Conservation (phyloP, 495 filamentous ascomycete genomes). For the Pseudomonodictys pantanalensis region DNA sequence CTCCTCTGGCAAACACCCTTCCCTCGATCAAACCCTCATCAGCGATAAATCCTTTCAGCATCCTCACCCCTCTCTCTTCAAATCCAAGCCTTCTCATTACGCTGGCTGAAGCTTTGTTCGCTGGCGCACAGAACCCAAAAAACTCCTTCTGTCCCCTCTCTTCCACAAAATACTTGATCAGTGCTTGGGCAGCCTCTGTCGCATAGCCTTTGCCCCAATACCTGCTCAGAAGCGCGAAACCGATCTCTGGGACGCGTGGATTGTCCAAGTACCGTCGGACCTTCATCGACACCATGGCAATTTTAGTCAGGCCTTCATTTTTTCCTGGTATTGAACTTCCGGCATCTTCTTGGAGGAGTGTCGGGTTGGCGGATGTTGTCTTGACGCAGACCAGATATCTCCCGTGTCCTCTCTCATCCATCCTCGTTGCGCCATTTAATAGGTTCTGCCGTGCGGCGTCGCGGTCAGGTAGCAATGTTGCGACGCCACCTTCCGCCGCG, state of each 20-base stretch:
- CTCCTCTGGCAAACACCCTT: no score
- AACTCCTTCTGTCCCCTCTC: conserved; percentile 27
- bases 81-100: conserved; percentile 43
- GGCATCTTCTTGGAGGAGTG: neutral
- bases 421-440: neutral
- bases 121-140: conserved; percentile 30
- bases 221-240: conserved; percentile 39
- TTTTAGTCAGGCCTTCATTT: neutral
- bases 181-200: conserved; percentile 39
- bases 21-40: conserved; percentile 3
- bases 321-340: no score
- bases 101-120: conserved; percentile 33
- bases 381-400: conserved; percentile 1
- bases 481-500: neutral
- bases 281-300: conserved; percentile 7
- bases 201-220: conserved; percentile 44
- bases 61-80: conserved; percentile 32
- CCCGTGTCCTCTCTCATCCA: neutral
- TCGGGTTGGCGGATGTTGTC: neutral
- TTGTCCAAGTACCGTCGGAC: conserved; percentile 23
- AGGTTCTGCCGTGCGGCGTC: neutral
- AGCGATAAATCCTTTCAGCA: conserved; percentile 37
- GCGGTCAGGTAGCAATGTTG: conserved; percentile 21
- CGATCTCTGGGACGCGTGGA: conserved; percentile 42
- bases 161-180: conserved; percentile 36